A percentile compares a stretch with the other conserved stretches of the same genome.
phyloP scores from a whole-genome alignment of 2,329 filamentous ascomycete species.

The Penicillium sp. region DNA sequence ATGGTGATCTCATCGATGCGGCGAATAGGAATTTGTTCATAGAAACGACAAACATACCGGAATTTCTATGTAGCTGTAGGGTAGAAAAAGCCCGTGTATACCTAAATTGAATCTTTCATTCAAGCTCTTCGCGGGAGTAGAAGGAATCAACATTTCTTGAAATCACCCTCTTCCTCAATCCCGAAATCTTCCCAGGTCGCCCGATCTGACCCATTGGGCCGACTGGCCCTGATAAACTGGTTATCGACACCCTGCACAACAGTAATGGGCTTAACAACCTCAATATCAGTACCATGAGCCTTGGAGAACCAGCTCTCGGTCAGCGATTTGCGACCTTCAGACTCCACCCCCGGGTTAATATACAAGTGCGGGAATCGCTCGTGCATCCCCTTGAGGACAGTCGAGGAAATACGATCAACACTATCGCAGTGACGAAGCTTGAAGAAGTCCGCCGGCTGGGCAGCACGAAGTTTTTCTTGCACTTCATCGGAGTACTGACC shows the following conservation, averaged over 20 bases:
- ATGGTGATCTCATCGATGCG: no score
- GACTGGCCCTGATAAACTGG: slow-evolving; percentile 49
- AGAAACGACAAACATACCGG: no score
- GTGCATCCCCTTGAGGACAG: slow-evolving; percentile 58
- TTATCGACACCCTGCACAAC: slow-evolving; percentile 51
- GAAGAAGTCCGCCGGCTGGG: slow-evolving; percentile 57
- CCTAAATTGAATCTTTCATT: not conserved
- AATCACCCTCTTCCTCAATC: slow-evolving; percentile 26
- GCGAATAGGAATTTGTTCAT: no score
- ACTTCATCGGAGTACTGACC: slow-evolving; percentile 58
- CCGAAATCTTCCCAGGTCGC: slow-evolving; percentile 48
- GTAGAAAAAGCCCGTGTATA: no score
- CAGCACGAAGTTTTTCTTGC: slow-evolving; percentile 53
- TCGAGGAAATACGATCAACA: slow-evolving; percentile 65
- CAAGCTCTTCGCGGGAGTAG: not conserved
- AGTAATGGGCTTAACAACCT: slow-evolving; percentile 49
- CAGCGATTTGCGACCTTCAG: slow-evolving; percentile 43
- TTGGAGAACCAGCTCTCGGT: slow-evolving; percentile 52
- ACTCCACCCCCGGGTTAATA: slow-evolving; percentile 21
- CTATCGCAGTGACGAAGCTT: slow-evolving; percentile 61
- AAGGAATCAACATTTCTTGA: slow-evolving; percentile 20
- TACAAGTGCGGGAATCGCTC: slow-evolving; percentile 58
- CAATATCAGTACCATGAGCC: slow-evolving; percentile 49
- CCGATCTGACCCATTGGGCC: slow-evolving; percentile 55
- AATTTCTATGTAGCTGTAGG: no score